Evolutionary conservation across 1,284 basidiomycete genomes (phyloP), one percentile per base, ranked within the genome.

Genomic region (Kalmanozyma brasiliensis): DNA sequence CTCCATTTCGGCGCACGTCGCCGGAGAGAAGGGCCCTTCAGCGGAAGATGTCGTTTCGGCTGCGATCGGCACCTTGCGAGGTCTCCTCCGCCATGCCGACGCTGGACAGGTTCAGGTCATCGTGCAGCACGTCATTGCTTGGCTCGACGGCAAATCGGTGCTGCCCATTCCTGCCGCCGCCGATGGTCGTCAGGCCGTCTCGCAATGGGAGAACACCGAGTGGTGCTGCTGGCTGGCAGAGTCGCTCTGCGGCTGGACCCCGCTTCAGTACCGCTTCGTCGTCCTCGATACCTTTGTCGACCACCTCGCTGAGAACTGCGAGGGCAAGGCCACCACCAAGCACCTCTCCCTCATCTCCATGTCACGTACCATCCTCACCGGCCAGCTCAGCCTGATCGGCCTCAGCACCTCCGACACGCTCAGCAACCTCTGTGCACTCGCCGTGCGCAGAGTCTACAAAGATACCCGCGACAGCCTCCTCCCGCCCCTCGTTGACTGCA

Each of bases 261-360:
- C 90, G 73, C 91, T 94, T 61, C 93, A 95, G 80, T 95, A 95
- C 82, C 91, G 94, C 30, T 94, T 92, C 78, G 89, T 91, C 17
- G 88, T 97, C 3, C 92, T 94, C 10, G 91, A 90, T 2, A 87
- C 89, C 73, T 85, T 97, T 9, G 89, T 96, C 33, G 93, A 97
- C 78, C 87, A 88, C 24, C 86, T 97, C 7, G 85, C 89, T 32
- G 87, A 89, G 67, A 86, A 87, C 40, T 88, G 88, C 70, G 91
- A 93, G 61, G 80, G 85, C 1, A 76, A 85, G 1, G 79, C 87
- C 4, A 85, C 86, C 4, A 73, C 85, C 17, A 86, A 90, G 76
- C 90, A 92, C 53, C 85, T 84, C 48, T 87, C 91, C 0, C 84
- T 94, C n/a, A 86, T 90, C 10, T 85, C 86, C 9, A 95, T 96